Base-by-base conservation (phyloP, 495 filamentous ascomycete genomes). In the Talaromyces liani region DNA sequence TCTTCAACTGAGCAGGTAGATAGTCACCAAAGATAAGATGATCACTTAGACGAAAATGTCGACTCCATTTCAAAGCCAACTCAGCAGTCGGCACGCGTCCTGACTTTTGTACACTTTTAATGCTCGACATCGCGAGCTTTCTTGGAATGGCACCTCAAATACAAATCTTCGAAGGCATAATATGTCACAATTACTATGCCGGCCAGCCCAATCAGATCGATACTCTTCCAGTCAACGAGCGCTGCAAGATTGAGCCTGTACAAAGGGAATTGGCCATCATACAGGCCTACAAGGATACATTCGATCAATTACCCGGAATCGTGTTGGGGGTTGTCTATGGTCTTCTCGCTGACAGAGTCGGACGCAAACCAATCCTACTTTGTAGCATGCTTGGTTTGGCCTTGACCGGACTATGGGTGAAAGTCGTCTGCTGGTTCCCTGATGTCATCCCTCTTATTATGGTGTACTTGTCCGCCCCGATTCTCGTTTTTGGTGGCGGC, bases 181-280 rank as follows among this genome's bases (percentile, higher is more conserved):
- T 80, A 39, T 80, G 78, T 58, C 64, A 60, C n/a, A 63, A 77
- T 1, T 69, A 77, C 39, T 74, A 73, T 16, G 41, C 63, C 1
- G 47, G 58, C 51, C 20, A 24, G 27, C 16, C 51, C 31, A 18
- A 41, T 55, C 14, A 22, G 27, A 20, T 18, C 27, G 45, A 24
- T 4, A 14, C 22, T 2, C 58, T 55, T 10, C 59, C 57, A 12
- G 62, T 59, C 6, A 41, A 58, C 2, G 63, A 69, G 24, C 67
- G 64, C 18, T 80, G 78, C 58, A 79, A 79, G 65, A 71, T 78
- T n/a, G 78, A 75, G 49, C 61, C 70, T 2, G 74, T 80, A n/a
- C 78, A 81, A 64, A 73, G 68, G 36, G 73, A 80, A 41, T 57
- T 80, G 53, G 78, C 78, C 1, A 63, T 76, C 51, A 64, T 81